Evolutionary conservation across 1,139 yeast genomes (phyloP).

Genomic region (Candida albicans): DNA sequence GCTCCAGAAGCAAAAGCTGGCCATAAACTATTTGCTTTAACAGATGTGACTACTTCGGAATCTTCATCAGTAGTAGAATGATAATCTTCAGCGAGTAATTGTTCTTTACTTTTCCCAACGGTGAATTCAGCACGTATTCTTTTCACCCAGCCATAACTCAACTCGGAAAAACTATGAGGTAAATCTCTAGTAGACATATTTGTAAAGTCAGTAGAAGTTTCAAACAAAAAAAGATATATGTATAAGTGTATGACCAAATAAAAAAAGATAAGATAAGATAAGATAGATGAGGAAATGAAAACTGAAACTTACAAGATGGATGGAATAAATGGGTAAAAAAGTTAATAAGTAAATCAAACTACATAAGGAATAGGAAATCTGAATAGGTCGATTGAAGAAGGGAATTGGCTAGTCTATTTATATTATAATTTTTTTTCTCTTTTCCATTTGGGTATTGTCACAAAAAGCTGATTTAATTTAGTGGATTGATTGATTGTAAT

Average conservation of each 20-base stretch:
- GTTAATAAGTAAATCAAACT: no score
- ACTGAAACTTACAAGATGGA: no score
- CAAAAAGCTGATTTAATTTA: background rate
- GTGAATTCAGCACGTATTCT: slow-evolving; percentile 20
- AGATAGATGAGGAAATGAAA: no score
- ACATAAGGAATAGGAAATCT: no score
- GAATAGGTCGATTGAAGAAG: background rate
- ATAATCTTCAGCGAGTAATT: slow-evolving; percentile 24
- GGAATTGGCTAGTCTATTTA: background rate
- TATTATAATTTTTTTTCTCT: background rate
- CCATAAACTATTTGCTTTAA: slow-evolving; percentile 45
- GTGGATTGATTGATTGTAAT: no score
- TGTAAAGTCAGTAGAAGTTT: background rate
- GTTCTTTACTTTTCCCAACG: slow-evolving; percentile 25
- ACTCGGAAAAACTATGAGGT: slow-evolving; percentile 41
- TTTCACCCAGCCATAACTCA: slow-evolving; percentile 10
- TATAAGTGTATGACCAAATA: no score
- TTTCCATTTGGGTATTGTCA: background rate
- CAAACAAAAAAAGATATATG: background rate
- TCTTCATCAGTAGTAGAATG: slow-evolving; percentile 16
- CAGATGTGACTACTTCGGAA: slow-evolving; percentile 18
- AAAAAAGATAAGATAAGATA: no score
- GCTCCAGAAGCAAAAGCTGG: slow-evolving; percentile 89
- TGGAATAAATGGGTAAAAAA: no score
- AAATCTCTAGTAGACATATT: slow-evolving; percentile 52